Percentiles rank a stretch among this genome's conserved stretches.
These are phyloP conservation scores for Guyanaporus albipodus DNA, from an alignment of 768 basidiomycete species.

Conservation along the genomic window DNA sequence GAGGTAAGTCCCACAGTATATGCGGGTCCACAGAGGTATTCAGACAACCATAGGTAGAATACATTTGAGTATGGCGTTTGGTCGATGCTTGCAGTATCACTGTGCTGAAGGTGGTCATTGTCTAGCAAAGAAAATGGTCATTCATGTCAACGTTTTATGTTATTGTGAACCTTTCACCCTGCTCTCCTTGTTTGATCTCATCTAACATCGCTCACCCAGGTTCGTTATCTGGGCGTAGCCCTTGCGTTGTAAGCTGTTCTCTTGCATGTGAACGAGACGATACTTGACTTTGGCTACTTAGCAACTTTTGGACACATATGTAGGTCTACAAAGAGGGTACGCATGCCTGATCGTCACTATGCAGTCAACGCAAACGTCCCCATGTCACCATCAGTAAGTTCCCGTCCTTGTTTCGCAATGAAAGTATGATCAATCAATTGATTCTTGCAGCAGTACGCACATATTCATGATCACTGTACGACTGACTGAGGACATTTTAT, in stretches of 20 bases:
- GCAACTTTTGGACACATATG: constrained; percentile 16
- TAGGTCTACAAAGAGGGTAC: background rate
- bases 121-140: constrained; percentile 7
- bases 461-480: background rate
- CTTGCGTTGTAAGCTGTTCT: constrained; percentile 12
- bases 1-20: constrained; percentile 9
- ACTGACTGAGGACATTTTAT: constrained; percentile 3
- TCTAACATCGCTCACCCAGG: constrained; percentile 1
- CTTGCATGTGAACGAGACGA: background rate
- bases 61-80: constrained; percentile 17
- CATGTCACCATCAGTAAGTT: constrained; percentile 14
- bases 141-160: constrained; percentile 18
- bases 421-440: background rate
- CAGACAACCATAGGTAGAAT: constrained; percentile 10
- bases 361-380: constrained; percentile 18
- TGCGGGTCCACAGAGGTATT: background rate
- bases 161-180: constrained; percentile 3
- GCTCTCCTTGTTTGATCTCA: background rate
- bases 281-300: background rate
- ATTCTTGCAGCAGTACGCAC: constrained; percentile 7
- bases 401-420: background rate
- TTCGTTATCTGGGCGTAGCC: constrained; percentile 16
- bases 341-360: background rate
- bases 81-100: background rate
- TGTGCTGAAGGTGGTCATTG: background rate